A percentile compares a stretch with the other conserved stretches of the same genome.
phyloP scores from a whole-genome alignment of 75 land plant species.

The Adiantum capillusveneris region DNA sequence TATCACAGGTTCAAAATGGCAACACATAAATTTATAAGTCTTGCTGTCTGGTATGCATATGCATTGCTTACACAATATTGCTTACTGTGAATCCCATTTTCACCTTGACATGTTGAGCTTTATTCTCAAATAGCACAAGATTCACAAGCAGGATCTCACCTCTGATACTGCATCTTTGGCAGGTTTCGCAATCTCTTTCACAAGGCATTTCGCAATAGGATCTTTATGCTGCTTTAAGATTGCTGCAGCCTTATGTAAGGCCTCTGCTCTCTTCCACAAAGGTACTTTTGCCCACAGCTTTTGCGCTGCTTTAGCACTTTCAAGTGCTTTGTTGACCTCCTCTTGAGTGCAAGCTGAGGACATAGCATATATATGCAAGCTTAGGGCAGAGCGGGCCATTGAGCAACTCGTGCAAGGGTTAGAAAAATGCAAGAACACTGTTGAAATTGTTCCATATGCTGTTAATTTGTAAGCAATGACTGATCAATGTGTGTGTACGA shows the following conservation, averaged over 20 bases:
- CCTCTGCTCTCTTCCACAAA: constrained; percentile 91
- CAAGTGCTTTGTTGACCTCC: constrained; percentile 85
- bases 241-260: constrained; percentile 78
- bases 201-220: constrained; percentile 78
- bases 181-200: constrained; percentile 87
- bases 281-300: constrained; percentile 84
- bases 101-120: neutral
- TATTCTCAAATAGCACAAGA: neutral
- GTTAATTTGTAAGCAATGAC: too few relatives aligned
- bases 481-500: too few relatives aligned
- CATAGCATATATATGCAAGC: too few relatives aligned
- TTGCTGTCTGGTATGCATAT: neutral
- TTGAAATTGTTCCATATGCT: too few relatives aligned
- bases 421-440: too few relatives aligned
- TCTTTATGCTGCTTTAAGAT: constrained; percentile 80
- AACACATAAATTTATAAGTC: neutral
- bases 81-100: too few relatives aligned
- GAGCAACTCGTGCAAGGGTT: too few relatives aligned
- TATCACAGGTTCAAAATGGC: neutral
- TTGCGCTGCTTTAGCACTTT: constrained; percentile 59
- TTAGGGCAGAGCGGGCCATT: too few relatives aligned
- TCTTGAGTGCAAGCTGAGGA: constrained; percentile 78
- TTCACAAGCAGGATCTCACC: constrained; percentile 22
- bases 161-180: constrained; percentile 85
- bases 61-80: too few relatives aligned